A percentile compares a stretch with the other conserved stretches of the same genome.
phyloP scores from a whole-genome alignment of 1,284 basidiomycete species.

The Sphagnurus paluster region DNA sequence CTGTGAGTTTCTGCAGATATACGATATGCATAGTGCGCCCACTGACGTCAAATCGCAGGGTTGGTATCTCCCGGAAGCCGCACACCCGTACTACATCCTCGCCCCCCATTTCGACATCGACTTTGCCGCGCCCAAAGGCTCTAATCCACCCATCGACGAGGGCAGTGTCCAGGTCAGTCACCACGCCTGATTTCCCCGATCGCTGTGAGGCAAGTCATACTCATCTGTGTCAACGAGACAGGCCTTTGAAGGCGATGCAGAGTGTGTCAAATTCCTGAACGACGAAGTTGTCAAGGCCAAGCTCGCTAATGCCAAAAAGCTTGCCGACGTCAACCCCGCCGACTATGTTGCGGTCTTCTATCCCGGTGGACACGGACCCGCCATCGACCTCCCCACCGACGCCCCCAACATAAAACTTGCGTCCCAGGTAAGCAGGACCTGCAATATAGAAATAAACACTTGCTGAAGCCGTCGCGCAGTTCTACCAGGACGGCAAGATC shows the following conservation, averaged over 20 bases:
- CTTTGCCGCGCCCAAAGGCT: conserved; percentile 70
- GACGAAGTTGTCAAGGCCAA: conserved; percentile 60
- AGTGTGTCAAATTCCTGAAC: conserved; percentile 60
- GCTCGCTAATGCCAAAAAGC: conserved; percentile 37
- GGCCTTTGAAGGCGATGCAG: conserved; percentile 62
- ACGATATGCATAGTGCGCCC: too few relatives aligned
- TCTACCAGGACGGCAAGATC: conserved; percentile 61
- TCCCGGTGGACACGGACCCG: conserved; percentile 75
- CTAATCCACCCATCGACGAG: conserved; percentile 73
- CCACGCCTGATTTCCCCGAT: too few relatives aligned
- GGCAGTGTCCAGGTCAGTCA: conserved; percentile 50
- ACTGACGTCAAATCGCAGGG: conserved; percentile 42
- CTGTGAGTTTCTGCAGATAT: too few relatives aligned
- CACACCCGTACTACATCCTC: conserved; percentile 79
- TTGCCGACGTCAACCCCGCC: conserved; percentile 40
- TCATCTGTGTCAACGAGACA: conserved; percentile 29
- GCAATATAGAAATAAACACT: background rate
- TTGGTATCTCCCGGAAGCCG: conserved; percentile 75
- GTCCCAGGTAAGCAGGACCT: conserved; percentile 42
- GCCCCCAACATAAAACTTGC: conserved; percentile 58
- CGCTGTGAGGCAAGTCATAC: background rate
- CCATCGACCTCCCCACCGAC: conserved; percentile 66
- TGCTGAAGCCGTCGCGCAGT: conserved; percentile 34
- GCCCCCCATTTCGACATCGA: conserved; percentile 60
- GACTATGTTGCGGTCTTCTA: conserved; percentile 81